Percentiles rank a stretch among this genome's conserved stretches.
Conservation (phyloP, 192 early-diverging fungal species). For the Rhizophagus sp. region DNA sequence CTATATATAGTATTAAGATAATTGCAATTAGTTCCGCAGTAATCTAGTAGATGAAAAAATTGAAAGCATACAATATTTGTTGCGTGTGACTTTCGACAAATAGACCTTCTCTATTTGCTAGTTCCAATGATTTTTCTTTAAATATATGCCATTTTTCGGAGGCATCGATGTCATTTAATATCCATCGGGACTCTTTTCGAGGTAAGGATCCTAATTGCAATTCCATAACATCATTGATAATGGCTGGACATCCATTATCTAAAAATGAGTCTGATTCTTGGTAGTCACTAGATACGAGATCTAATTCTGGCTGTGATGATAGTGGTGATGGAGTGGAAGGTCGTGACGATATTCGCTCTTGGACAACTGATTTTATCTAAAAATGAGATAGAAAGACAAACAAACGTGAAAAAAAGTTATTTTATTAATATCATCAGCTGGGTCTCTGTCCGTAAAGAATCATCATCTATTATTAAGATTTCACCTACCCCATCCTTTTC, state of each 20-base stretch:
- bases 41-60: slow-evolving; percentile 29
- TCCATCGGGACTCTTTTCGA: slow-evolving; percentile 28
- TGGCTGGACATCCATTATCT: slow-evolving; percentile 16
- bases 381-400: no score
- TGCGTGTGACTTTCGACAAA: slow-evolving; percentile 26
- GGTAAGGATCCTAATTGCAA: slow-evolving; percentile 24
- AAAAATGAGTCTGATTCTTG: no score
- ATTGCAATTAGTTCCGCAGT: slow-evolving; percentile 34
- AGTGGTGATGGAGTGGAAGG: no score
- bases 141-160: slow-evolving; percentile 28
- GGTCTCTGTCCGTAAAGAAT: no score
- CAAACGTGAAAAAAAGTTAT: no score
- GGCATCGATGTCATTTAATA: slow-evolving; percentile 15
- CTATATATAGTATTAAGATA: slow-evolving; percentile 24
- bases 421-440: no score
- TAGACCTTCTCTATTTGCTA: slow-evolving; percentile 20
- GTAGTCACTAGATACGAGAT: not conserved
- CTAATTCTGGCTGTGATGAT: not conserved
- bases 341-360: no score
- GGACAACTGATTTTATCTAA: not conserved
- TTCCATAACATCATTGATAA: slow-evolving; percentile 21
- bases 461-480: no score
- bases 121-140: slow-evolving; percentile 21
- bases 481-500: no score
- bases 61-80: slow-evolving; percentile 30